Conservation (phyloP, 768 basidiomycete genomes). For the Podaxis rugospora region DNA sequence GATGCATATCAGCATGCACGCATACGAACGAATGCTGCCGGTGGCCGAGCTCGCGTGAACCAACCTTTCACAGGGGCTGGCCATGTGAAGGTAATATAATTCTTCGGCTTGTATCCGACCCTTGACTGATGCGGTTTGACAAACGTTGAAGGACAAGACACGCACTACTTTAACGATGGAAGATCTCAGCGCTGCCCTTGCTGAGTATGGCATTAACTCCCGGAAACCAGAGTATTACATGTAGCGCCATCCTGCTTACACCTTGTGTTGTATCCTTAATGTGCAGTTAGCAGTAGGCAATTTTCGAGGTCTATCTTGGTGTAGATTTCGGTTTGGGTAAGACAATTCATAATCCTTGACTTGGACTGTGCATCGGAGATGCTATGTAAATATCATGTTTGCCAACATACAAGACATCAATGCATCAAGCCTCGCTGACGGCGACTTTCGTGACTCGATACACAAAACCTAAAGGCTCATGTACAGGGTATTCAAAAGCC, state of each 20-base stretch:
- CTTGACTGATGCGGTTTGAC: background rate
- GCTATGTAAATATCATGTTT: background rate
- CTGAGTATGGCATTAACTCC: conserved; percentile 94
- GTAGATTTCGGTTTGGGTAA: too few relatives aligned
- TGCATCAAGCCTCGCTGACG: background rate
- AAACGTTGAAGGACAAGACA: conserved; percentile 66
- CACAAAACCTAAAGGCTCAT: conserved; percentile 14
- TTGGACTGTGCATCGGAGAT: background rate
- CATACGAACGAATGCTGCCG: conserved; percentile 83
- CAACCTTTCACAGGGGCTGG: conserved; percentile 54
- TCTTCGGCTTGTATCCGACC: conserved; percentile 18
- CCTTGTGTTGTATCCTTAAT: background rate
- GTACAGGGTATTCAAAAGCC: conserved; percentile 19
- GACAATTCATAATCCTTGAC: background rate
- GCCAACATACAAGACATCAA: background rate
- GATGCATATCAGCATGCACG: conserved; percentile 98
- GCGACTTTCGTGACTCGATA: conserved; percentile 18
- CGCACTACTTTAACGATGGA: conserved; percentile 97
- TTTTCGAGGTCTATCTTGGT: too few relatives aligned
- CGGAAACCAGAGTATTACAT: conserved; percentile 94
- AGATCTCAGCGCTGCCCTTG: conserved; percentile 85
- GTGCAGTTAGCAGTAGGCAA: too few relatives aligned
- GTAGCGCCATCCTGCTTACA: conserved; percentile 27
- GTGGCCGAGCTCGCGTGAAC: conserved; percentile 64
- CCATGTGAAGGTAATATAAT: conserved; percentile 46